A percentile compares a stretch with the other conserved stretches of the same genome.
These are phyloP conservation scores for Trifolium subterraneum DNA, from an alignment of 306 rosid species.

Conservation along the genomic window DNA sequence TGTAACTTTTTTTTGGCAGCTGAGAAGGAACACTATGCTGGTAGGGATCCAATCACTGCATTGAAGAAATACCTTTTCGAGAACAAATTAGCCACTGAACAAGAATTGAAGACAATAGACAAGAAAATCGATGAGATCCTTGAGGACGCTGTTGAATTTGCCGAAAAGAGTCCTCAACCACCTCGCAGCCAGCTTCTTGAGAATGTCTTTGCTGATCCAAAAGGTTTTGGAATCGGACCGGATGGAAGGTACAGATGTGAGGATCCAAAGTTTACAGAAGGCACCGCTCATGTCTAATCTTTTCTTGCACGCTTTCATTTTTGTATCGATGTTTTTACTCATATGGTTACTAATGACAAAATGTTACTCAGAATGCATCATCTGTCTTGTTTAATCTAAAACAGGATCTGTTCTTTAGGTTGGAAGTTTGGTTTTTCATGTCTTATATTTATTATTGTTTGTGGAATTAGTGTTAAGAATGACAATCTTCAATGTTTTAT, in stretches of 20 bases:
- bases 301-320: conserved; percentile 31
- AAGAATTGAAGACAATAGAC: conserved; percentile 78
- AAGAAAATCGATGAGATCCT: conserved; percentile 82
- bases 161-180: conserved; percentile 87
- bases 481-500: conserved; percentile 32
- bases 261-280: conserved; percentile 97
- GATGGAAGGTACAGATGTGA: conserved; percentile 96
- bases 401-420: conserved; percentile 56
- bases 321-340: conserved; percentile 53
- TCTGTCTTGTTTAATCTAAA: conserved; percentile 47
- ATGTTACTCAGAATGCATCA: conserved; percentile 45
- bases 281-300: conserved; percentile 91
- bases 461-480: conserved; percentile 42
- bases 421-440: conserved; percentile 48
- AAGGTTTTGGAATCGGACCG: conserved; percentile 97
- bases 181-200: conserved; percentile 90
- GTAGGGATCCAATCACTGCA: conserved; percentile 89
- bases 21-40: conserved; percentile 92
- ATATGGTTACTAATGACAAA: conserved; percentile 44
- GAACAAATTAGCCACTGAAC: conserved; percentile 73
- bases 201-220: conserved; percentile 97
- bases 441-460: conserved; percentile 46
- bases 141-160: conserved; percentile 87
- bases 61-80: conserved; percentile 77
- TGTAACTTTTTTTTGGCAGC: conserved; percentile 55